Percentiles rank a stretch among this genome's conserved stretches.
phyloP scores from a whole-genome alignment of 208 protist genomes.

The Trypanosomatidae sp. region DNA sequence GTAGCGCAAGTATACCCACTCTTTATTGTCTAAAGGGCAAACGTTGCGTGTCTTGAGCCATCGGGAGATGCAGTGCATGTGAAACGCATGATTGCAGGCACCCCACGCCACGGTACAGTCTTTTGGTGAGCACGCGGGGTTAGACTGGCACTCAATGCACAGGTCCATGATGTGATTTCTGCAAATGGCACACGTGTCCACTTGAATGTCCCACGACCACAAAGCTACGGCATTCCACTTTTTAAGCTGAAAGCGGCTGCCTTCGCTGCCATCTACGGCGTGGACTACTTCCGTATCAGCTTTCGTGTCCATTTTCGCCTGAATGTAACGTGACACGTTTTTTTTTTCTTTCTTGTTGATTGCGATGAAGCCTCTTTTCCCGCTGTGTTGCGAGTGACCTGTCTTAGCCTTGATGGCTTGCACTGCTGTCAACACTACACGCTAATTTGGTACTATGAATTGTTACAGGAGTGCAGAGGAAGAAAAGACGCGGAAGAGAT shows the following conservation, averaged over 20 bases:
- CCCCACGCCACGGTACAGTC: conserved; percentile 99
- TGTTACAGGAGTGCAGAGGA: no score
- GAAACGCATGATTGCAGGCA: conserved; percentile 98
- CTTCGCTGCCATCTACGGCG: conserved; percentile 18
- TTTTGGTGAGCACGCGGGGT: conserved; percentile 86
- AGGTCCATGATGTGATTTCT: conserved; percentile 99
- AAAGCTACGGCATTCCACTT: conserved; percentile 99
- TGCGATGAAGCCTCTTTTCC: no score
- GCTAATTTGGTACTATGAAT: no score
- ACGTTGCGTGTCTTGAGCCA: conserved; percentile 99
- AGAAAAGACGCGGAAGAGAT: no score
- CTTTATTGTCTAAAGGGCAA: conserved; percentile 97
- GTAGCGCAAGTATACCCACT: conserved; percentile 98
- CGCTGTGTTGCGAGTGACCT: no score
- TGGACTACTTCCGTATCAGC: conserved; percentile 9
- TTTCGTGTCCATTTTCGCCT: conserved; percentile 30
- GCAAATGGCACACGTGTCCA: conserved; percentile 99
- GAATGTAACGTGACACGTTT: no score
- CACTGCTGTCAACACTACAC: no score
- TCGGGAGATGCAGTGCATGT: conserved; percentile 98
- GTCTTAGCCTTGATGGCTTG: no score
- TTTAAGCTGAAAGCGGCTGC: conserved; percentile 89
- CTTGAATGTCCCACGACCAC: conserved; percentile 99
- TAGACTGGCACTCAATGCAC: conserved; percentile 98
- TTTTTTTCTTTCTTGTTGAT: no score